Base-by-base conservation (phyloP, 73 alveolate genomes). In the Paramecium pentaurelia region DNA sequence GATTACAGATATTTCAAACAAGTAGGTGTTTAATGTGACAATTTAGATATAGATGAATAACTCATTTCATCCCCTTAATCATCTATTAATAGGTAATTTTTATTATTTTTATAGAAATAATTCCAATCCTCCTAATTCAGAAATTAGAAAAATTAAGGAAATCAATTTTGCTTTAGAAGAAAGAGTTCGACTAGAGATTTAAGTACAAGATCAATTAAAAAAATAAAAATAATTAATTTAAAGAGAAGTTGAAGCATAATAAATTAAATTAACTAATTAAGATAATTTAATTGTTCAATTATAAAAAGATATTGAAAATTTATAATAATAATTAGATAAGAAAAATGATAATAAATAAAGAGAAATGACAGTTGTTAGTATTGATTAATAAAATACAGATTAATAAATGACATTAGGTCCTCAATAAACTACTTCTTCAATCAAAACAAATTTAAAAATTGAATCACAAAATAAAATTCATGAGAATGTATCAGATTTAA, bases 291-390 rank as follows among this genome's bases (percentile, higher is more conserved):
- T 73, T 14, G 3, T 14, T 30, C 14, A 38, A n/a, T 73, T 73
- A 73, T 16, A 73, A 73, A 73, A 73, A 2, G 87, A 73, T 6
- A 73, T 73, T 73, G 60, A 73, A 4, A 14, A 18, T 14, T 16
- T 73, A 0, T 73, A 20, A 36, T 37, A 36, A 8, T 6, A 8
- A 36, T 36, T 73, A n/a, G 60, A 73, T 12, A 64, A 34, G 47
- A 28, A 28, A 28, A 6, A 28, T 4, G 51, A 11, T 1, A 64
- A 4, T 54, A 16, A 64, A 64, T 64, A 64, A 64, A 64, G 47
- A 34, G 84, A 64, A 64, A 34, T 64, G n/a, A 64, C 84, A 7
- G 51, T 64, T 28, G 84, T 64, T 64, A 64, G 84, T 64, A 64
- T 64, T 64, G 84, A 64, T 28, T 12, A 64, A 18, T 5, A 54